Evolutionary conservation across 202 grass and related monocot genomes (phyloP).

Genomic region (Cymbopogon flexuosus): DNA sequence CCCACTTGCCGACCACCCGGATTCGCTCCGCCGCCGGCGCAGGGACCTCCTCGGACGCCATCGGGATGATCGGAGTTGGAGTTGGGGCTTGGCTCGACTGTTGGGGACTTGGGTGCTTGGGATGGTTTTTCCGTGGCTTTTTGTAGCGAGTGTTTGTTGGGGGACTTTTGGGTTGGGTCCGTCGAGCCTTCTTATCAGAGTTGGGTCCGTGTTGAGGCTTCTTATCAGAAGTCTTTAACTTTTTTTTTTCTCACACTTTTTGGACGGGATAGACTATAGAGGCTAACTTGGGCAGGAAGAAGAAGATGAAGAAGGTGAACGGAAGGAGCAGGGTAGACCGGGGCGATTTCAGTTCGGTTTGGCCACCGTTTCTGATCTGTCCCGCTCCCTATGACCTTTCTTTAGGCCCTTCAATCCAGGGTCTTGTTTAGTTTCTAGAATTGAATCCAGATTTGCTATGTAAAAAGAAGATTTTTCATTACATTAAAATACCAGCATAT

Average conservation of each 20-base stretch:
- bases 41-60: constrained; percentile 34
- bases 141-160: neutral
- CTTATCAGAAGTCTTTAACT: neutral
- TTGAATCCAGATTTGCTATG: too few relatives aligned
- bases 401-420: too few relatives aligned
- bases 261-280: neutral
- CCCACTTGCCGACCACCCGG: constrained; percentile 69
- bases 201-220: too few relatives aligned
- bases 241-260: neutral
- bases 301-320: neutral
- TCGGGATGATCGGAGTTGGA: constrained; percentile 10
- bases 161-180: neutral
- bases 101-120: neutral
- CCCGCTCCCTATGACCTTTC: too few relatives aligned
- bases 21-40: constrained; percentile 40
- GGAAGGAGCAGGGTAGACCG: neutral
- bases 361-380: neutral
- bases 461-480: too few relatives aligned
- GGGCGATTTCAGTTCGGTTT: neutral
- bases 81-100: neutral
- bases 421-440: too few relatives aligned
- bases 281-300: neutral
- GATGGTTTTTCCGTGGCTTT: constrained; percentile 30
- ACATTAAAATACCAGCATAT: too few relatives aligned
- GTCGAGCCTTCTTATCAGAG: neutral